Percentiles rank a stretch among this genome's conserved stretches.
These are phyloP conservation scores for Globisporangium polare DNA, from an alignment of 352 stramenopile species.

Conservation along the genomic window DNA sequence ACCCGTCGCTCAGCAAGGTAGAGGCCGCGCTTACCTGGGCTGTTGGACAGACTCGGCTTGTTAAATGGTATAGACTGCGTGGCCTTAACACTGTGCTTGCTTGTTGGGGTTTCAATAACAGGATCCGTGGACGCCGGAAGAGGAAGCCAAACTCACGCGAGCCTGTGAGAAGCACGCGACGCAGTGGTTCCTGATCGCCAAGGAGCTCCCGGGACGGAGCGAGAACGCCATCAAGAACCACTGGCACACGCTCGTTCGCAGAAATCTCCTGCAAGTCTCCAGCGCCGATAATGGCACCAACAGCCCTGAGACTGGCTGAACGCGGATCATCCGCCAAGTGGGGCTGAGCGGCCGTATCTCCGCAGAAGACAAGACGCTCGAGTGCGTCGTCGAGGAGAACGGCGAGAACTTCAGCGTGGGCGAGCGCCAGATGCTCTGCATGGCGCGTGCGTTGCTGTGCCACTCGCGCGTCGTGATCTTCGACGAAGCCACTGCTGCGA, in stretches of 20 bases:
- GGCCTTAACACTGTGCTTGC: background rate
- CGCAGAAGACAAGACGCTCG: constrained; percentile 33
- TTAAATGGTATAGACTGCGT: background rate
- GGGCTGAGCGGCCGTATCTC: constrained; percentile 38
- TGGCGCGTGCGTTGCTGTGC: constrained; percentile 83
- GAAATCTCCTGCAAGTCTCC: constrained; percentile 12
- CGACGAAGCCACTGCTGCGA: constrained; percentile 68
- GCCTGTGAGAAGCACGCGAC: constrained; percentile 23
- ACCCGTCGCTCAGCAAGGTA: constrained; percentile 45
- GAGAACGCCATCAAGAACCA: constrained; percentile 73
- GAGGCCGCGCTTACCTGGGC: background rate
- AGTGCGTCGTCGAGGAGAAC: constrained; percentile 75
- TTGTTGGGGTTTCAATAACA: constrained; percentile 11
- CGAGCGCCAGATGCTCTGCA: constrained; percentile 88
- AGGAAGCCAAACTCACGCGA: constrained; percentile 35
- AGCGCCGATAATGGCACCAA: background rate
- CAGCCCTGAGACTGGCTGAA: background rate
- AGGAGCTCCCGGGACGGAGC: constrained; percentile 39
- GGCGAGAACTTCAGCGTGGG: constrained; percentile 39
- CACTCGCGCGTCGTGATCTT: constrained; percentile 62
- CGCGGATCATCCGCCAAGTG: constrained; percentile 26
- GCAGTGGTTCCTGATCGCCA: constrained; percentile 46
- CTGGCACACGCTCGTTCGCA: constrained; percentile 35
- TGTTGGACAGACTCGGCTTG: background rate
- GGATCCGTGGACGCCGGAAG: constrained; percentile 39